phyloP scores from a whole-genome alignment of 2,329 filamentous ascomycete genomes.

The Davidsoniella virescens region DNA sequence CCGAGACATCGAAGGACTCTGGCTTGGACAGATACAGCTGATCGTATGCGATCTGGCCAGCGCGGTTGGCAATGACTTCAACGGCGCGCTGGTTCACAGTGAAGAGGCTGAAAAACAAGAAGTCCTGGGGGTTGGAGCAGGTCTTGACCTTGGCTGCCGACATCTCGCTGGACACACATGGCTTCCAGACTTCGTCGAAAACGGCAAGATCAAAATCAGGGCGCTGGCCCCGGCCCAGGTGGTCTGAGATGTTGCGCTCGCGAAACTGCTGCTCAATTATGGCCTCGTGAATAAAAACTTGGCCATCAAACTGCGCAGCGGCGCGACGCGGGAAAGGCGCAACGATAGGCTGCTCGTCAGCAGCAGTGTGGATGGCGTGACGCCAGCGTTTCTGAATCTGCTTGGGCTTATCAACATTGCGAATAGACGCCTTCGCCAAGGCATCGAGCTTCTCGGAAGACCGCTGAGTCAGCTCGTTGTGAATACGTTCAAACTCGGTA shows the following conservation, averaged over 20 bases:
- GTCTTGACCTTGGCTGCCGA: conserved; percentile 12
- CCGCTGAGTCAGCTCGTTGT: conserved; percentile 3
- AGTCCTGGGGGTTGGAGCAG: conserved; percentile 29
- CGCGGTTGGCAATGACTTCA: conserved; percentile 10
- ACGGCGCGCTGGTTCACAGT: conserved; percentile 21
- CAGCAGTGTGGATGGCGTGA: conserved; percentile 10
- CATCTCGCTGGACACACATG: conserved; percentile 23
- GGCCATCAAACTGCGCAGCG: conserved; percentile 26
- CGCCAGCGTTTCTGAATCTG: conserved; percentile 11
- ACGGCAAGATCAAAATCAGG: conserved; percentile 19
- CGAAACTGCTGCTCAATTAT: conserved; percentile 34
- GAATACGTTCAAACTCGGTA: not conserved
- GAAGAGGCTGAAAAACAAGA: conserved; percentile 37
- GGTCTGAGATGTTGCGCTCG: conserved; percentile 25
- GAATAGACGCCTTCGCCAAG: conserved; percentile 13
- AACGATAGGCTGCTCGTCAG: conserved; percentile 17
- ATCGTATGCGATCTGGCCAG: conserved; percentile 3
- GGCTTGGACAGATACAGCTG: conserved; percentile 15
- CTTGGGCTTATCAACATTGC: conserved; percentile 4
- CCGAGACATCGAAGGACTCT: conserved; percentile 12
- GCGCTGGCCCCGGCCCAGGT: conserved; percentile 26
- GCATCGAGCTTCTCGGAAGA: conserved; percentile 5
- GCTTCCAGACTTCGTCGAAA: conserved; percentile 27
- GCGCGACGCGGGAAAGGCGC: conserved; percentile 24
- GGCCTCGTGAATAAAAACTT: conserved; percentile 25